Conservation (phyloP, 257 asterid species). For the Handroanthus guayacan region DNA sequence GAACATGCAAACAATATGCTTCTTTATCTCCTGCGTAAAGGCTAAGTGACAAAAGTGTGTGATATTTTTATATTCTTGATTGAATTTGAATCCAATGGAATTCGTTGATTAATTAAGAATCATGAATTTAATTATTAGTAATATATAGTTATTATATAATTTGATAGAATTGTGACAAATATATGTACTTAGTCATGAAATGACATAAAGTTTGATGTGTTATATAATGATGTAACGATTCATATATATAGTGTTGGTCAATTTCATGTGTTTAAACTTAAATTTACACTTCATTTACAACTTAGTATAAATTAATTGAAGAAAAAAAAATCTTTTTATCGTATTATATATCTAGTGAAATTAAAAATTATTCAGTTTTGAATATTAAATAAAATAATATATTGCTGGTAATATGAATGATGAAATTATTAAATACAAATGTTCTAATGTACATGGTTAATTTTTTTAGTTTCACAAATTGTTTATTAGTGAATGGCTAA, state of each 20-base stretch:
- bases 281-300: not conserved
- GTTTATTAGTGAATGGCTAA: no score
- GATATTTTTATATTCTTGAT: not conserved
- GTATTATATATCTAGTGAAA: not conserved
- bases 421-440: no score
- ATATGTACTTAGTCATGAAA: not conserved
- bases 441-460: no score
- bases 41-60: not conserved
- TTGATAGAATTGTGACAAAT: not conserved
- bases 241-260: not conserved
- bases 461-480: no score
- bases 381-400: no score
- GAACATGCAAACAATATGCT: not conserved
- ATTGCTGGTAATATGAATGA: no score
- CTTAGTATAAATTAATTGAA: not conserved
- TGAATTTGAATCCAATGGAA: not conserved
- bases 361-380: no score
- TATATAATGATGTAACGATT: no score
- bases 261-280: not conserved
- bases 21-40: not conserved
- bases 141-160: not conserved
- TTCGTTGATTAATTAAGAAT: not conserved
- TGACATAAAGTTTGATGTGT: conserved; percentile 19
- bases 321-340: not conserved
- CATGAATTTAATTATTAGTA: not conserved